Evolutionary conservation across 1,284 basidiomycete genomes (phyloP).

Genomic region (Meripilus lineatus): DNA sequence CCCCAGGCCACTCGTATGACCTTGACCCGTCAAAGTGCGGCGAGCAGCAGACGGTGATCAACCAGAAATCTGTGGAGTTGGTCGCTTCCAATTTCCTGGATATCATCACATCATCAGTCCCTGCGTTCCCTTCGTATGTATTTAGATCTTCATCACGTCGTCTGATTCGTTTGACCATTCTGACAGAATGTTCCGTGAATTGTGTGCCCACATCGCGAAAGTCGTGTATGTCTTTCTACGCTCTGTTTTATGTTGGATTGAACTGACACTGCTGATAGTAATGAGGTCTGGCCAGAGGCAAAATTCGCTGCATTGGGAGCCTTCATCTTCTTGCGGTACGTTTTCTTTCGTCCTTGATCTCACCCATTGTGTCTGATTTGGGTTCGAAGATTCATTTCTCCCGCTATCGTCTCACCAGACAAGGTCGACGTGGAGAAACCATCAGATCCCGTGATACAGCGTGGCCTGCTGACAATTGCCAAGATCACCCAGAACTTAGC

Average conservation of each 20-base stretch:
- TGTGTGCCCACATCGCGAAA: slow-evolving; percentile 81
- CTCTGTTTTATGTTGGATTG: neutral
- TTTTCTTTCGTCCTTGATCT: slow-evolving; percentile 3
- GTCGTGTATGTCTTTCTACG: slow-evolving; percentile 59
- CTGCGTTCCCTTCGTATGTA: slow-evolving; percentile 71
- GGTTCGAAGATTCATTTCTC: slow-evolving; percentile 68
- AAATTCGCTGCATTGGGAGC: slow-evolving; percentile 86
- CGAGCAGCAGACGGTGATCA: slow-evolving; percentile 61
- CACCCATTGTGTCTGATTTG: slow-evolving; percentile 7
- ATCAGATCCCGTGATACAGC: slow-evolving; percentile 58
- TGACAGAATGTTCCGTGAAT: slow-evolving; percentile 78
- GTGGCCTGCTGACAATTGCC: slow-evolving; percentile 80
- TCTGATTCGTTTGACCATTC: no score
- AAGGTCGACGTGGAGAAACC: slow-evolving; percentile 79
- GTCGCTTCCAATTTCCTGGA: slow-evolving; percentile 76
- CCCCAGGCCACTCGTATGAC: slow-evolving; percentile 73
- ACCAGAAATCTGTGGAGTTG: slow-evolving; percentile 68
- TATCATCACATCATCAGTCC: slow-evolving; percentile 69
- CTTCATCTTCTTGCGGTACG: slow-evolving; percentile 83
- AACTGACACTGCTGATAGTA: slow-evolving; percentile 27
- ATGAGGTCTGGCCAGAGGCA: slow-evolving; percentile 74
- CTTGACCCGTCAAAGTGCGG: slow-evolving; percentile 68
- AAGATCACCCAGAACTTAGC: slow-evolving; percentile 91
- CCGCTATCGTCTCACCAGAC: slow-evolving; percentile 84
- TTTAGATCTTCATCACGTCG: neutral